phyloP scores from a whole-genome alignment of 208 protist genomes.

The Acanthamoeba sp. region DNA sequence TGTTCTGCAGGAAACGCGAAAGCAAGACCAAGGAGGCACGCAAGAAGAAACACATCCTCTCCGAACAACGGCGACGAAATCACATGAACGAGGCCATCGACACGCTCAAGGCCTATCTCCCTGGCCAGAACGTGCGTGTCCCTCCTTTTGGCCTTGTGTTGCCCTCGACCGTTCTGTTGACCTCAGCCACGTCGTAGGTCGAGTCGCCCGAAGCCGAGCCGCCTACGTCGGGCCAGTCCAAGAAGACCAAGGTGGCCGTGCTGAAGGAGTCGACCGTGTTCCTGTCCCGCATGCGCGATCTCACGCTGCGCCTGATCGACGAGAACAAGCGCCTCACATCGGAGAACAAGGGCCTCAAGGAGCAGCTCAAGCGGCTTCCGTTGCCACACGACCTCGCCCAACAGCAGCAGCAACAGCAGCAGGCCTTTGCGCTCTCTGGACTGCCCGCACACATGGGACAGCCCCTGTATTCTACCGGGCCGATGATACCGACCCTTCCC shows the following conservation, averaged over 20 bases:
- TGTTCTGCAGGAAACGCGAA: not conserved
- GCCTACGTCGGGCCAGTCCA: not conserved
- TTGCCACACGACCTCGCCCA: not conserved
- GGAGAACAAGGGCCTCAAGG: not conserved
- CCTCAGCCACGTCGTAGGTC: not conserved
- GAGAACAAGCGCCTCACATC: not conserved
- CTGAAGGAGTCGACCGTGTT: conserved; percentile 16
- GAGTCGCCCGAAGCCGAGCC: not conserved
- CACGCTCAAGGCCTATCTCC: conserved; percentile 10
- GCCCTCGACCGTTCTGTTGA: not conserved
- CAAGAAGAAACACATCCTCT: conserved; percentile 32
- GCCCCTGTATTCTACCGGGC: conserved; percentile 19
- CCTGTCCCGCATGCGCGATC: conserved; percentile 1
- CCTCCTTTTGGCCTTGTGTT: not conserved
- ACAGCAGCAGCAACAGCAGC: not conserved
- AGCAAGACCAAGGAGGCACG: conserved; percentile 44
- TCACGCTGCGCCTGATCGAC: not conserved
- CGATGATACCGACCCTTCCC: not conserved
- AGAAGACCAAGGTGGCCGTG: conserved; percentile 23
- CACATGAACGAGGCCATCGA: conserved; percentile 49
- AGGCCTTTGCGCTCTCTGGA: not conserved
- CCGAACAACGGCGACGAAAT: not conserved
- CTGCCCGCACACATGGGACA: not conserved
- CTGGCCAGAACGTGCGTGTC: not conserved
- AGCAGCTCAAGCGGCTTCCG: conserved; percentile 4